phyloP scores from a whole-genome alignment of 2,329 filamentous ascomycete species.

The Amauroascus verrucosus region DNA sequence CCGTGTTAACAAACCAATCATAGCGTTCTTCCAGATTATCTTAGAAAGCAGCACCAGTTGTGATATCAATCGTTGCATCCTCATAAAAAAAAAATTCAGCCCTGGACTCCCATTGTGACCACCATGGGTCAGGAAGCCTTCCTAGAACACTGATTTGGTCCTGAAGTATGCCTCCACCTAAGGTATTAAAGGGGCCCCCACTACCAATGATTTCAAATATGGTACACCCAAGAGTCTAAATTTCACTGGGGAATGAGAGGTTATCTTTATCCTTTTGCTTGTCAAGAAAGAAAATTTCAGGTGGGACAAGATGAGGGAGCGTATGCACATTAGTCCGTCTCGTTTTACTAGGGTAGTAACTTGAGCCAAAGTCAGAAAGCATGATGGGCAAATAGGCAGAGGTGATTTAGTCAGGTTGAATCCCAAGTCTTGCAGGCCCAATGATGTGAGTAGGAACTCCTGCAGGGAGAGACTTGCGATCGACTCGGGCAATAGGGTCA shows the following conservation, averaged over 20 bases:
- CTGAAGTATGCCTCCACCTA: conserved; percentile 15
- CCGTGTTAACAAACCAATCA: conserved; percentile 12
- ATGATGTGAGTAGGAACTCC: conserved; percentile 15
- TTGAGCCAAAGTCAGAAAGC: not conserved
- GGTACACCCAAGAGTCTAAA: conserved; percentile 16
- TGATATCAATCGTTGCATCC: conserved; percentile 15
- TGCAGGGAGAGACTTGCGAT: conserved; percentile 12
- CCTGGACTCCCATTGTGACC: conserved; percentile 13
- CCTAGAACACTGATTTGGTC: conserved; percentile 14
- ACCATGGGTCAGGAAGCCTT: conserved; percentile 12
- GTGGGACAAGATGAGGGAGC: conserved; percentile 14
- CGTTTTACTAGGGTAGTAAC: conserved; percentile 2
- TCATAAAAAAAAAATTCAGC: conserved; percentile 15
- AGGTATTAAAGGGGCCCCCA: conserved; percentile 11
- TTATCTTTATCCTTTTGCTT: conserved; percentile 7
- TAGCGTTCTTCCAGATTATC: conserved; percentile 14
- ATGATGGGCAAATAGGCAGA: not conserved
- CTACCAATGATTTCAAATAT: conserved; percentile 15
- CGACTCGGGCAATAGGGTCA: conserved; percentile 14
- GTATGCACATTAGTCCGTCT: conserved; percentile 11
- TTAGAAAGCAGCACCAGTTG: conserved; percentile 11
- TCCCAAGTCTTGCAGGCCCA: conserved; percentile 8
- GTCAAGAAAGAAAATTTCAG: conserved; percentile 13
- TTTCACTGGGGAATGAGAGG: conserved; percentile 16
- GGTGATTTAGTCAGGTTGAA: not conserved